Evolutionary conservation across 306 rosid genomes (phyloP).

Genomic region (Lathyrus sativus): DNA sequence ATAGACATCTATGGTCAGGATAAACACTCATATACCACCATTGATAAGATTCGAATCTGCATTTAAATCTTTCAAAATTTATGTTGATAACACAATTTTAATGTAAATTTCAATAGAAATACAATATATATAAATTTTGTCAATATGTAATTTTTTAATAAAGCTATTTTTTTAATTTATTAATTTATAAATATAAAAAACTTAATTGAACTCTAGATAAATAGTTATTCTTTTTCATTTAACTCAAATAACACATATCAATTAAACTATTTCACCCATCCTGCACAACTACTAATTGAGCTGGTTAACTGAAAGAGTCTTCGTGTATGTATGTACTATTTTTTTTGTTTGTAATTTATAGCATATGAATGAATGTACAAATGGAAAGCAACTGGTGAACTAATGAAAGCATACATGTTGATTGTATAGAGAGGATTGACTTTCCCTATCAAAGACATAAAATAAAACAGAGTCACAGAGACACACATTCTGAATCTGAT

Average conservation of each 20-base stretch:
- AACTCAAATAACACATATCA: too few species aligned
- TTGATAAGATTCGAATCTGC: conserved; percentile 54
- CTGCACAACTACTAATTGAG: too few species aligned
- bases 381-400: conserved; percentile 44
- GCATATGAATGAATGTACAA: background rate
- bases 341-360: background rate
- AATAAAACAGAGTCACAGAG: conserved; percentile 30
- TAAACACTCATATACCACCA: conserved; percentile 42
- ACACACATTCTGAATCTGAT: conserved; percentile 42
- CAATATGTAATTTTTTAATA: too few species aligned
- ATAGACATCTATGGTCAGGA: conserved; percentile 41
- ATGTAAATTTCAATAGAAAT: background rate
- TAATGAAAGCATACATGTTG: conserved; percentile 39
- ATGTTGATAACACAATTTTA: background rate
- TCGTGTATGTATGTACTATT: background rate
- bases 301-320: too few species aligned
- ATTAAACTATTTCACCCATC: too few species aligned
- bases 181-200: too few species aligned
- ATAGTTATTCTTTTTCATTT: too few species aligned
- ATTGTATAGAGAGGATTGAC: conserved; percentile 41
- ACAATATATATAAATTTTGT: too few species aligned
- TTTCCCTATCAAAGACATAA: conserved; percentile 34
- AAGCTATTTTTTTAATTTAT: too few species aligned
- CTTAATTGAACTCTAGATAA: too few species aligned
- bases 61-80: background rate